These are phyloP conservation scores for Vaccinium macrocarpon DNA, from an alignment of 148 eudicot genomes.

Conservation along the genomic window DNA sequence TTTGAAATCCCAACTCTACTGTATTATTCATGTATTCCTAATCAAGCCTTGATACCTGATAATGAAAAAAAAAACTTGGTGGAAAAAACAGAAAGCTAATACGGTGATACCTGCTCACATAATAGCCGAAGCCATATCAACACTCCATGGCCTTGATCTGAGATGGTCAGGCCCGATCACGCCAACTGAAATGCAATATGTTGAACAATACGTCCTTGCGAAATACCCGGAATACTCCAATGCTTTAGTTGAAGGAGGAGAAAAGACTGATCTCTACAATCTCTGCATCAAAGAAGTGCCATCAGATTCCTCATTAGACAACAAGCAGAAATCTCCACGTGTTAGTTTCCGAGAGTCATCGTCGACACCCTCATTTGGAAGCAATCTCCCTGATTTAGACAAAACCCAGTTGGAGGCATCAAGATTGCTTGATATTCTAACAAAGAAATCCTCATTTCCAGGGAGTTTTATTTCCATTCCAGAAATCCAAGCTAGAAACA, in stretches of 20 bases:
- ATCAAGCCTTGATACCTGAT: conserved; percentile 6
- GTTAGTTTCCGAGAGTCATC: conserved; percentile 19
- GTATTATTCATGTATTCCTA: neutral
- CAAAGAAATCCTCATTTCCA: conserved; percentile 31
- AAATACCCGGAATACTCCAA: conserved; percentile 43
- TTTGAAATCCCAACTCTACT: neutral
- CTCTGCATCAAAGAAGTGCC: conserved; percentile 45
- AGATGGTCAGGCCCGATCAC: conserved; percentile 48
- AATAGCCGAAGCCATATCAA: conserved; percentile 41
- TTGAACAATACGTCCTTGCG: conserved; percentile 37
- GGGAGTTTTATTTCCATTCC: conserved; percentile 43
- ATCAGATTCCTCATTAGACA: conserved; percentile 17
- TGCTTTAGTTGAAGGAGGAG: conserved; percentile 39
- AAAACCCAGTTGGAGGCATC: conserved; percentile 37
- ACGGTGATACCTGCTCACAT: conserved; percentile 40
- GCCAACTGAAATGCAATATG: conserved; percentile 37
- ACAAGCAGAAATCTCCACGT: conserved; percentile 30
- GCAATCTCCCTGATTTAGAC: conserved; percentile 30
- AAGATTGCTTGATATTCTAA: conserved; percentile 32
- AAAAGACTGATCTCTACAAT: conserved; percentile 35
- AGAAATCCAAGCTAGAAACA: conserved; percentile 39
- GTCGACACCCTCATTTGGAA: conserved; percentile 24
- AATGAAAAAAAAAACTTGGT: conserved; percentile 1
- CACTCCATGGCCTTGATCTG: conserved; percentile 37
- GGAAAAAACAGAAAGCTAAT: conserved; percentile 28